Conservation (phyloP, 2,329 filamentous ascomycete species). For the Apiospora aurea region DNA sequence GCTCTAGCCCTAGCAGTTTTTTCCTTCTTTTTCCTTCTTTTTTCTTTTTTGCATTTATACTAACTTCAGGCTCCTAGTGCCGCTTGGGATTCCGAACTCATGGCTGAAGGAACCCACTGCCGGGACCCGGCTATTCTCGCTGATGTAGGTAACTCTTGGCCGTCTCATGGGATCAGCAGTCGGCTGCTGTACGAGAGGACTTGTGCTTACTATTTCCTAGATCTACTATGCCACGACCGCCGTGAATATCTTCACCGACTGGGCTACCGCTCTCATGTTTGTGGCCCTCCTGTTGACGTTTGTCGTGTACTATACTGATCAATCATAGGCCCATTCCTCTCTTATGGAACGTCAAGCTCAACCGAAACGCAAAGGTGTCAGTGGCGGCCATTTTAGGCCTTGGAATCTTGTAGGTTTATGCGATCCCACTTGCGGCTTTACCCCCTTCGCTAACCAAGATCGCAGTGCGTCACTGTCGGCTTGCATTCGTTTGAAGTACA, state of each 20-base stretch:
- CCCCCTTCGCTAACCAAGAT: neutral
- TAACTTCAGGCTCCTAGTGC: constrained; percentile 23
- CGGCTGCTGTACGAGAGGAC: neutral
- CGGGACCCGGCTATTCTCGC: constrained; percentile 28
- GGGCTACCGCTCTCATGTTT: constrained; percentile 31
- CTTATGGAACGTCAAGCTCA: constrained; percentile 34
- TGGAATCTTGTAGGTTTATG: constrained; percentile 28
- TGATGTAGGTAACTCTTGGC: constrained; percentile 18
- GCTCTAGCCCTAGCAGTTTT: neutral
- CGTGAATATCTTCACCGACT: constrained; percentile 33
- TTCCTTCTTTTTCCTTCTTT: too few species aligned
- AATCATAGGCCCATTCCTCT: constrained; percentile 31
- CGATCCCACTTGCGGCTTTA: neutral
- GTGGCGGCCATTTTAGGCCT: constrained; percentile 32
- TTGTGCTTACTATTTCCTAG: neutral
- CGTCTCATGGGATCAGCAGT: neutral
- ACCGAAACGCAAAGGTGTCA: constrained; percentile 32
- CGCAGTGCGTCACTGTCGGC: constrained; percentile 31
- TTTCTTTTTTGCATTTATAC: neutral
- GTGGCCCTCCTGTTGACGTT: neutral
- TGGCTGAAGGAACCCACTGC: constrained; percentile 28
- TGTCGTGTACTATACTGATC: neutral
- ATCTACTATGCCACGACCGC: constrained; percentile 35
- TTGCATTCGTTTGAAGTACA: constrained; percentile 34
- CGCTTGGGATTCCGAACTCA: constrained; percentile 29